phyloP scores from a whole-genome alignment of 2,329 filamentous ascomycete species.

The Botryotinia narcissicola region DNA sequence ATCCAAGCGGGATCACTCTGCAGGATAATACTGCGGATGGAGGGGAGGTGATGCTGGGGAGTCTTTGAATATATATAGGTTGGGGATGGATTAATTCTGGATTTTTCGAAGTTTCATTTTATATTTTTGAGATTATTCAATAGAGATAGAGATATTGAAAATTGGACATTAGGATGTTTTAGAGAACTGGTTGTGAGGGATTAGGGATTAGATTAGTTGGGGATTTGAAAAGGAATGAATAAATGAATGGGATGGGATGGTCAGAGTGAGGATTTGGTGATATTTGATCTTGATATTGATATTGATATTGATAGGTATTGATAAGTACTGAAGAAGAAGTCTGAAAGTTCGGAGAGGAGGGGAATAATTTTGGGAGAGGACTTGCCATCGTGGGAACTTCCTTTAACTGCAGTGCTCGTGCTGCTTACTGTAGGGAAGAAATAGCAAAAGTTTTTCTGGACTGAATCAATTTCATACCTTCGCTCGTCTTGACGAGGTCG shows the following conservation, averaged over 20 bases:
- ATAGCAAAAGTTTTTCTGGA: neutral
- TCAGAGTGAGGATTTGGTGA: neutral
- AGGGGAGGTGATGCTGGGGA: too few species aligned
- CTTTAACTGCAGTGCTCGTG: neutral
- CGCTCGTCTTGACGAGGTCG: neutral
- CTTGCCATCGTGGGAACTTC: rapidly evolving
- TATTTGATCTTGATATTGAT: neutral
- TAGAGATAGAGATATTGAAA: too few species aligned
- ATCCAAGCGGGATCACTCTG: too few species aligned
- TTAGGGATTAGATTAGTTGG: neutral
- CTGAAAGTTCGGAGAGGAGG: neutral
- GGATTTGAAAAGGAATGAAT: neutral
- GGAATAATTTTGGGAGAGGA: neutral
- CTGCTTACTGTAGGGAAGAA: neutral
- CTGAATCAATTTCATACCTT: neutral
- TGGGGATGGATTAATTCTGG: neutral
- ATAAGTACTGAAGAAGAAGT: neutral
- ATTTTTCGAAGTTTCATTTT: too few species aligned
- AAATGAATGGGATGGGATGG: neutral
- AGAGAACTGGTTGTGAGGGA: too few species aligned
- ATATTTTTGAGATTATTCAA: too few species aligned
- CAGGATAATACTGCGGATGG: too few species aligned
- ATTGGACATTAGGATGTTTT: neutral
- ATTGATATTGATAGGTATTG: neutral
- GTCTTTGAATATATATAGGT: neutral